phyloP scores from a whole-genome alignment of 2,329 filamentous ascomycete species.

The Alternaria triticimaculans region DNA sequence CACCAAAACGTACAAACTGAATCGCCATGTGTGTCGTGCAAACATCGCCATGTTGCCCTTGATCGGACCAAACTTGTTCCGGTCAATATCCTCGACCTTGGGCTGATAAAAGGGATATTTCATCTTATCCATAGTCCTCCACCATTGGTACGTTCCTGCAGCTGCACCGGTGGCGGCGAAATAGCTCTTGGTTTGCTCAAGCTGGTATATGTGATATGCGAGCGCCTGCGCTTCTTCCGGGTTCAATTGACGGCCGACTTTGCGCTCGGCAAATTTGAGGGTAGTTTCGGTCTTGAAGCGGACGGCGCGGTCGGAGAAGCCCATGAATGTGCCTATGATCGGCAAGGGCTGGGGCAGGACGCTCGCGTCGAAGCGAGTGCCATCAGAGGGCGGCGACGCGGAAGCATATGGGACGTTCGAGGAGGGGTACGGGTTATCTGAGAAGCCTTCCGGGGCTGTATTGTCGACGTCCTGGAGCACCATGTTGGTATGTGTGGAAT shows the following conservation, averaged over 20 bases:
- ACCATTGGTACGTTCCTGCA: slow-evolving; percentile 43
- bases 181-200: slow-evolving; percentile 48
- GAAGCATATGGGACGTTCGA: slow-evolving; percentile 48
- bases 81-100: slow-evolving; percentile 46
- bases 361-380: slow-evolving; percentile 45
- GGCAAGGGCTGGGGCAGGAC: slow-evolving; percentile 47
- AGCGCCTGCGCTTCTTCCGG: slow-evolving; percentile 54
- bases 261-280: slow-evolving; percentile 41
- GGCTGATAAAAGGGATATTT: slow-evolving; percentile 54
- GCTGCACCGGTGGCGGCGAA: slow-evolving; percentile 45
- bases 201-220: slow-evolving; percentile 49
- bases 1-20: slow-evolving; percentile 33
- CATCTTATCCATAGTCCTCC: slow-evolving; percentile 41
- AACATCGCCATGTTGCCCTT: slow-evolving; percentile 43
- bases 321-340: slow-evolving; percentile 39
- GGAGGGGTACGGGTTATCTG: slow-evolving; percentile 40
- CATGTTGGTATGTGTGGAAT: slow-evolving; percentile 37
- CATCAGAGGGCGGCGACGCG: slow-evolving; percentile 17
- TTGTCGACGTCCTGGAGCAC: slow-evolving; percentile 50
- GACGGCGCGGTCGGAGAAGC: slow-evolving; percentile 33
- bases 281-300: slow-evolving; percentile 41
- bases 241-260: slow-evolving; percentile 47
- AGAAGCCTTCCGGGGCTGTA: slow-evolving; percentile 39
- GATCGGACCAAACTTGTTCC: slow-evolving; percentile 46
- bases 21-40: slow-evolving; percentile 38